Percentiles rank a stretch among this genome's conserved stretches.
phyloP scores from a whole-genome alignment of 441 rosid genomes.

The Bocquillonia castaneifolia region DNA sequence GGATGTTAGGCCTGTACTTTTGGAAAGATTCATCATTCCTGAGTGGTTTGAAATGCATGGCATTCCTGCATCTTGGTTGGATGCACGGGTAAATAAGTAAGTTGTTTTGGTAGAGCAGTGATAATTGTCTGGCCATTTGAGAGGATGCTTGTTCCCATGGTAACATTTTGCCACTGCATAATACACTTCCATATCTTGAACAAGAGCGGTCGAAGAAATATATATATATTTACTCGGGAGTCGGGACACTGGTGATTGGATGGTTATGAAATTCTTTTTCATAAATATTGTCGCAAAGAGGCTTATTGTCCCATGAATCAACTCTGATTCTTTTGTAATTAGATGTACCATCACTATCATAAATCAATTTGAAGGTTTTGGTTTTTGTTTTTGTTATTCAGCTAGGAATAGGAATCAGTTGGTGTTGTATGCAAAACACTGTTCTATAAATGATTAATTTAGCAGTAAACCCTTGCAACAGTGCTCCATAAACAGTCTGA shows the following conservation, averaged over 20 bases:
- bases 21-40: conserved; percentile 43
- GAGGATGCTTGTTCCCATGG: not conserved
- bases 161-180: not conserved
- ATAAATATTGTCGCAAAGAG: not conserved
- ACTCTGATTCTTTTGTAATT: not conserved
- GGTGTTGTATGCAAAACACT: not conserved
- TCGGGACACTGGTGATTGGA: not conserved
- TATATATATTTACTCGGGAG: no score
- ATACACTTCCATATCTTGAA: not conserved
- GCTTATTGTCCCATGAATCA: not conserved
- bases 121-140: not conserved
- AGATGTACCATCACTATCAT: not conserved
- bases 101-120: not conserved
- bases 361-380: not conserved
- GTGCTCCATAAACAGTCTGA: no score
- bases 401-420: not conserved
- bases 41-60: conserved; percentile 58
- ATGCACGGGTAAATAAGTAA: conserved; percentile 9
- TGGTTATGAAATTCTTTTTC: not conserved
- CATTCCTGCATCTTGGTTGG: conserved; percentile 29
- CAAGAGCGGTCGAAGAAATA: no score
- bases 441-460: no score
- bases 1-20: conserved; percentile 42
- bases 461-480: no score
- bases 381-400: not conserved